Conservation (phyloP, 768 basidiomycete species). For the Kwoniella europaea region DNA sequence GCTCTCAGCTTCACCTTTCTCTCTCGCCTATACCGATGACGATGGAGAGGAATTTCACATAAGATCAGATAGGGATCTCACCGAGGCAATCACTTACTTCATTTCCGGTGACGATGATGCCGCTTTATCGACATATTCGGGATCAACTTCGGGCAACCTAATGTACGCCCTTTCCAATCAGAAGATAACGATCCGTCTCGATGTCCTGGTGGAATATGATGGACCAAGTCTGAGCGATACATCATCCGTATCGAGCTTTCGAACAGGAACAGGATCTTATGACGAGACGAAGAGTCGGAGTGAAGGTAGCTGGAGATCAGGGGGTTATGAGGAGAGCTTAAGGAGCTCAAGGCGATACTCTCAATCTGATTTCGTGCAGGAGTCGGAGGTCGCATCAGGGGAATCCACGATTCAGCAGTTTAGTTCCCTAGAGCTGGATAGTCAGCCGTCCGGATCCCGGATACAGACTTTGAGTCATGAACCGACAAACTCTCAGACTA, state of each 20-base stretch:
- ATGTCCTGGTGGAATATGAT: slow-evolving; percentile 84
- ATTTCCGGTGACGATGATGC: slow-evolving; percentile 74
- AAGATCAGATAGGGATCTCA: slow-evolving; percentile 71
- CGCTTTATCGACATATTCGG: slow-evolving; percentile 72
- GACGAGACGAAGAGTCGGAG: slow-evolving; percentile 57
- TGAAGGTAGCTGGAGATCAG: slow-evolving; percentile 34
- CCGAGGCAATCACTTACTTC: slow-evolving; percentile 87
- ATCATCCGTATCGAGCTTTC: slow-evolving; percentile 73
- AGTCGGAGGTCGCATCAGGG: not conserved
- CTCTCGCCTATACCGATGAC: slow-evolving; percentile 83
- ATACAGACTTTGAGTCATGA: not conserved
- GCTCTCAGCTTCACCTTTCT: slow-evolving; percentile 71
- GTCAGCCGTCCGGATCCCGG: not conserved
- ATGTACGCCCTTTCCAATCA: slow-evolving; percentile 60
- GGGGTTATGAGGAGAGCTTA: slow-evolving; percentile 13
- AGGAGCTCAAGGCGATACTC: not conserved
- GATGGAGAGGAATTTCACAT: slow-evolving; percentile 72
- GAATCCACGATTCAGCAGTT: not conserved
- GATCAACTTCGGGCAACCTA: slow-evolving; percentile 48
- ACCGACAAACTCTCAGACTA: not conserved
- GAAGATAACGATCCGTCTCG: slow-evolving; percentile 77
- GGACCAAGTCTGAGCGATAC: slow-evolving; percentile 89
- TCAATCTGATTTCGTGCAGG: not conserved
- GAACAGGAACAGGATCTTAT: slow-evolving; percentile 67
- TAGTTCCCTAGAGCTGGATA: not conserved